phyloP scores from a whole-genome alignment of 106 monocot genomes.

The Dendrobium huoshanense region DNA sequence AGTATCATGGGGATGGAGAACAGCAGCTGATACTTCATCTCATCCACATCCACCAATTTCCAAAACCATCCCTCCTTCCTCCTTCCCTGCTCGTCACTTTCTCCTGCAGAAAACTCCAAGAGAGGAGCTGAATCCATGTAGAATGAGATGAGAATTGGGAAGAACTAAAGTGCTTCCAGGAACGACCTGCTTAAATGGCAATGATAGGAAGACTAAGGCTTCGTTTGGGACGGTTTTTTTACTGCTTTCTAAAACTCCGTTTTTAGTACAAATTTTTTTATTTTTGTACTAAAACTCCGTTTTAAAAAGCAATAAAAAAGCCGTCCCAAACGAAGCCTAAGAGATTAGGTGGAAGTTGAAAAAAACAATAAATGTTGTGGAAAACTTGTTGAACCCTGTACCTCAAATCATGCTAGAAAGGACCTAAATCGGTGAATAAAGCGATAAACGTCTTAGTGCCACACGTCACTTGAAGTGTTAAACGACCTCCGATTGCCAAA shows the following conservation, averaged over 20 bases:
- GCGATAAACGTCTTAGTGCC: too few species aligned
- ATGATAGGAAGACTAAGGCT: too few species aligned
- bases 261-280: too few species aligned
- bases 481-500: too few species aligned
- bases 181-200: not conserved
- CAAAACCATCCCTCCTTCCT: slow-evolving; percentile 9
- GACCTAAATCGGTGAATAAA: too few species aligned
- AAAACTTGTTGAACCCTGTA: not conserved
- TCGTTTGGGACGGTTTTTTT: too few species aligned
- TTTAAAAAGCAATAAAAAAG: too few species aligned
- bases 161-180: not conserved
- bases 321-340: too few species aligned
- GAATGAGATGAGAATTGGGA: not conserved
- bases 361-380: not conserved
- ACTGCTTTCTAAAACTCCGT: too few species aligned
- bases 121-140: not conserved
- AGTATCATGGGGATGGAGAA: slow-evolving; percentile 71
- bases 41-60: slow-evolving; percentile 39
- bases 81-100: not conserved
- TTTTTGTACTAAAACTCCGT: too few species aligned
- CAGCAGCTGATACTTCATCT: slow-evolving; percentile 39
- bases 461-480: too few species aligned
- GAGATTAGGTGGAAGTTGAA: not conserved
- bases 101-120: not conserved
- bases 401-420: too few species aligned